These are phyloP conservation scores for Xylariaceae sp. DNA, from an alignment of 2,329 filamentous ascomycete genomes.

Conservation along the genomic window DNA sequence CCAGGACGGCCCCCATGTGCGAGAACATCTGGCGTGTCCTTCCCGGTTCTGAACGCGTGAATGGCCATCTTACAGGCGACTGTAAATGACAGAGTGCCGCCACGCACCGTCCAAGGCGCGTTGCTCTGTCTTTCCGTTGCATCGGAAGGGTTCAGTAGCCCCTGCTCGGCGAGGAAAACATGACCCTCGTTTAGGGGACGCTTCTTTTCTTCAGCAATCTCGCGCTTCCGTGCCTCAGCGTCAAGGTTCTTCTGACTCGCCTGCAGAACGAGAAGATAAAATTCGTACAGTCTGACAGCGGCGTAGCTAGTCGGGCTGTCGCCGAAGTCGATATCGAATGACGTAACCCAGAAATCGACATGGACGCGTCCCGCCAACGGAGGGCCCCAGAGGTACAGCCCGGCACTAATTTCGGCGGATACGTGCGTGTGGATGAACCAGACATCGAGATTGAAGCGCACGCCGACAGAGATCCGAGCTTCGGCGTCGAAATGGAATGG, in stretches of 20 bases:
- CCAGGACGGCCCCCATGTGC: not conserved
- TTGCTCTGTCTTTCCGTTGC: constrained; percentile 11
- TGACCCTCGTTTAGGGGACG: constrained; percentile 10
- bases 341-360: constrained; percentile 32
- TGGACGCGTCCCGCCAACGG: constrained; percentile 29
- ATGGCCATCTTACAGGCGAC: constrained; percentile 21
- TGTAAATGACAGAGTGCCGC: constrained; percentile 21
- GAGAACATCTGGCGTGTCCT: not conserved
- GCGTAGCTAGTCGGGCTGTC: not conserved
- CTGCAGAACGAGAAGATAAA: constrained; percentile 9
- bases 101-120: constrained; percentile 19
- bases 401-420: constrained; percentile 27
- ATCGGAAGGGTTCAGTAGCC: constrained; percentile 10
- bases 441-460: constrained; percentile 28
- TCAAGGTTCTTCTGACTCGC: not conserved
- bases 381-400: constrained; percentile 30
- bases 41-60: constrained; percentile 2
- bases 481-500: constrained; percentile 37
- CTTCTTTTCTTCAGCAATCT: not conserved
- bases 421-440: constrained; percentile 28
- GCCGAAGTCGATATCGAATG: constrained; percentile 9
- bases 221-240: not conserved
- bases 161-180: constrained; percentile 17
- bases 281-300: constrained; percentile 2
- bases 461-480: constrained; percentile 29